phyloP scores from a whole-genome alignment of 2,329 filamentous ascomycete genomes.

The Orbilia javanica region DNA sequence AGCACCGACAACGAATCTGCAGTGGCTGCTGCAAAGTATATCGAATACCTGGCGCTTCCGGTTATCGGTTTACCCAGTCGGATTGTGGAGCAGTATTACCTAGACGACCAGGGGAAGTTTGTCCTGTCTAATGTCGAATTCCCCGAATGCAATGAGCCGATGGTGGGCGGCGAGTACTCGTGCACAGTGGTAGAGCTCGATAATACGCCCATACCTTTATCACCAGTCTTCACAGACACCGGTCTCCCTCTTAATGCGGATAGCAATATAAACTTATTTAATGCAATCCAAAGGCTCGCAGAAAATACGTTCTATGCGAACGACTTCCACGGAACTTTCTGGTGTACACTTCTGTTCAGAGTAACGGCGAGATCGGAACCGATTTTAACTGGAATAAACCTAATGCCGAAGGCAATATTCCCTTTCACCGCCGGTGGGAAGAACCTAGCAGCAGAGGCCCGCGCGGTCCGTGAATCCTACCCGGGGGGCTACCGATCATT shows the following conservation, averaged over 20 bases:
- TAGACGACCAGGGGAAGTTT: neutral
- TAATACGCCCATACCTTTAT: conserved; percentile 4
- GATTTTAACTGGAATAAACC: neutral
- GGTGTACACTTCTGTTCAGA: neutral
- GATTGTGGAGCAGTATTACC: neutral
- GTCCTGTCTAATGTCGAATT: neutral
- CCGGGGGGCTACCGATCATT: conserved; percentile 11
- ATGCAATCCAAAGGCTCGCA: neutral
- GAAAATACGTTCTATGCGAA: conserved; percentile 13
- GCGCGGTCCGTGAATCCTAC: neutral
- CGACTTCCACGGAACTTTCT: neutral
- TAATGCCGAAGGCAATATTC: conserved; percentile 14
- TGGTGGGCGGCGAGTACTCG: neutral
- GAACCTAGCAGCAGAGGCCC: neutral
- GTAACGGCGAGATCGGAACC: neutral
- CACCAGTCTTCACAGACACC: neutral
- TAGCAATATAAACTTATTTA: neutral
- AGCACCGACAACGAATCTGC: neutral
- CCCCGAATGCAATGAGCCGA: neutral
- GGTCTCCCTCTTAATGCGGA: too few relatives aligned
- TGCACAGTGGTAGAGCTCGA: neutral
- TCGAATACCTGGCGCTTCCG: neutral
- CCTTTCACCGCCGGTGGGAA: neutral
- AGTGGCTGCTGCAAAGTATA: neutral
- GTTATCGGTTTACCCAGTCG: conserved; percentile 1